These are phyloP conservation scores for Penicillium cinerascens DNA, from an alignment of 495 filamentous ascomycete species.

Conservation along the genomic window DNA sequence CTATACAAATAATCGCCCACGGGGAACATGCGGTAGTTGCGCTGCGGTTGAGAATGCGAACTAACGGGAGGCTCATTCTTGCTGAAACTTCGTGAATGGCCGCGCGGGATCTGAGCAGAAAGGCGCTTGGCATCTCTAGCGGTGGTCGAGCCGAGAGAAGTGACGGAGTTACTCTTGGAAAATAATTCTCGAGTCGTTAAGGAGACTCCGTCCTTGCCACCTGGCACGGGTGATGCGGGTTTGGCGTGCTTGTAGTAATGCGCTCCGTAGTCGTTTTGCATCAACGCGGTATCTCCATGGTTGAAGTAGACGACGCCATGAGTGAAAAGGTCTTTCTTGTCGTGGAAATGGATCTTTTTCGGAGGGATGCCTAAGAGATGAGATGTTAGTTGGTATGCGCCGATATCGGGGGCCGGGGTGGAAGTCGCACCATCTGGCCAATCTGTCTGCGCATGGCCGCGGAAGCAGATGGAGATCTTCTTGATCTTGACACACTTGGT, in stretches of 20 bases:
- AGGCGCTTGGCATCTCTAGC: constrained; percentile 58
- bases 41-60: constrained; percentile 65
- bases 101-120: constrained; percentile 71
- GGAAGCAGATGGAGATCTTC: constrained; percentile 82
- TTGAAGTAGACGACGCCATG: constrained; percentile 49
- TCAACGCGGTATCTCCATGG: constrained; percentile 59
- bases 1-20: constrained; percentile 92
- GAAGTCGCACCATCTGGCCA: constrained; percentile 80
- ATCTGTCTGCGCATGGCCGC: constrained; percentile 82
- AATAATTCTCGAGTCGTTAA: constrained; percentile 42
- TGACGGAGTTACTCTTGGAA: constrained; percentile 37
- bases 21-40: constrained; percentile 84
- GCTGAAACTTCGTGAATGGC: constrained; percentile 78
- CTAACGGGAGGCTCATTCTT: constrained; percentile 66
- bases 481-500: constrained; percentile 93
- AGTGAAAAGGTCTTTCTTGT: constrained; percentile 60
- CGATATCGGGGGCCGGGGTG: not conserved
- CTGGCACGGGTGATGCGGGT: constrained; percentile 40
- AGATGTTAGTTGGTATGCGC: constrained; percentile 9
- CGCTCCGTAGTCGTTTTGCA: constrained; percentile 56
- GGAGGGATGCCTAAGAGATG: constrained; percentile 75
- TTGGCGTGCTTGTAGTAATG: constrained; percentile 45
- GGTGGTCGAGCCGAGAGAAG: constrained; percentile 35
- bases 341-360: constrained; percentile 74
- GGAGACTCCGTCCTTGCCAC: constrained; percentile 41